phyloP scores from a whole-genome alignment of 441 rosid species.

The Viola pubescens region DNA sequence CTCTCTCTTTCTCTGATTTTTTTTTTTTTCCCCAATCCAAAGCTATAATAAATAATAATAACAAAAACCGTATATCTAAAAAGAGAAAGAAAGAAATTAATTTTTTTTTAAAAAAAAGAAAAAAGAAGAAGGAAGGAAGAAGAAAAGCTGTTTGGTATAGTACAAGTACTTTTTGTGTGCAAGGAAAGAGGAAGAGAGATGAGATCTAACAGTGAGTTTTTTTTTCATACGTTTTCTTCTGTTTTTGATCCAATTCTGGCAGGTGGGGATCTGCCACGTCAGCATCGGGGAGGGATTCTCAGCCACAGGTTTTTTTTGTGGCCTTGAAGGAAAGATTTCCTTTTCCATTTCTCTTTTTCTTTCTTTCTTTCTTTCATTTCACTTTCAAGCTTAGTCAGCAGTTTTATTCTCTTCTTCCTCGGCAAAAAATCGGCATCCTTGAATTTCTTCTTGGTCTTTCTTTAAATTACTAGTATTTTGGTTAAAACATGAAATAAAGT shows the following conservation, averaged over 20 bases:
- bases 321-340: constrained; percentile 35
- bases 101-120: neutral
- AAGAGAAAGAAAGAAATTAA: constrained; percentile 15
- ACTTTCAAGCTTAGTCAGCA: constrained; percentile 37
- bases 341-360: constrained; percentile 19
- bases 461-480: neutral
- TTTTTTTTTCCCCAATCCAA: neutral
- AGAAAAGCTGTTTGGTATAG: constrained; percentile 6
- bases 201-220: constrained; percentile 1
- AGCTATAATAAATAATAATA: neutral
- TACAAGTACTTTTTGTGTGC: constrained; percentile 15
- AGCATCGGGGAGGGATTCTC: constrained; percentile 30
- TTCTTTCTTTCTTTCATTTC: constrained; percentile 19
- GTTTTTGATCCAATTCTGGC: constrained; percentile 37
- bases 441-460: neutral
- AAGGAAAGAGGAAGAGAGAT: neutral
- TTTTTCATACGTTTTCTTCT: constrained; percentile 17
- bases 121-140: constrained; percentile 18
- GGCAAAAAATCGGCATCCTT: constrained; percentile 5
- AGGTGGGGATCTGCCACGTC: constrained; percentile 48
- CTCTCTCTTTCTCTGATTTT: neutral
- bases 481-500: neutral
- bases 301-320: constrained; percentile 70
- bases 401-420: constrained; percentile 9
- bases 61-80: constrained; percentile 22